Evolutionary conservation across 352 stramenopile genomes (phyloP), one percentile per base, ranked within the genome.

Genomic region (Phytophthora idaei): DNA sequence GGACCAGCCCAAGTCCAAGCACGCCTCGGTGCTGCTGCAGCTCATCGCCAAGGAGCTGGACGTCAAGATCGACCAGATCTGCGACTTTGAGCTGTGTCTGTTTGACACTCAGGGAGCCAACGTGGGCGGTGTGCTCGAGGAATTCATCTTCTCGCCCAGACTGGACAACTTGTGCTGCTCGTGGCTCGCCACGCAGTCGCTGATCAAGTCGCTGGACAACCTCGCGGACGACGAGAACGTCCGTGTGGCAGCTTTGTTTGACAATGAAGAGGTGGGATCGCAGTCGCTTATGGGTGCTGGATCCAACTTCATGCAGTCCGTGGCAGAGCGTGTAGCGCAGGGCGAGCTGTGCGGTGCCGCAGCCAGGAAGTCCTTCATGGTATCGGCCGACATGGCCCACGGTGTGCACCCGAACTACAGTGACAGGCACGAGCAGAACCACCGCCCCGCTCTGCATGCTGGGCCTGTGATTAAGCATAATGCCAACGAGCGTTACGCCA

Each of bases 391-490:
- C 77, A 98, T 98, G 90, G 97, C 98, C 1, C 98, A 99, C 84
- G 96, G 95, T 2, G 83, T 99, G 49, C 98, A 99, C 80, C 97
- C 97, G 14, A 99, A 99, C 73, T 99, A 99, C 81, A 70, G 86
- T 45, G 85, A 94, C 9, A 98, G 98, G 69, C 97, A 99, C 78
- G 97, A 99, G 62, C 62, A 83, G 51, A 93, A 96, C 64, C 95
- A 99, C 80, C 82, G 88, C 15, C 96, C 95, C 6, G 84, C 87
- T 51, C 79, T 99, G 65, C 96, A 98, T 74, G 77, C 65, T 12
- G 97, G 96, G n/a, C 82, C 98, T 59, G 98, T 99, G n/a, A 98
- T 99, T 66, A 99, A 99, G 84, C 91, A 97, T 73, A 99, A 99
- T 74, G 85, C 87, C 32, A 99, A 99, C 77, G 95, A 99, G 76